Percentiles rank a stretch among this genome's conserved stretches.
Evolutionary conservation across 208 protist genomes (phyloP).

Genomic region (Zelonia costaricensis): DNA sequence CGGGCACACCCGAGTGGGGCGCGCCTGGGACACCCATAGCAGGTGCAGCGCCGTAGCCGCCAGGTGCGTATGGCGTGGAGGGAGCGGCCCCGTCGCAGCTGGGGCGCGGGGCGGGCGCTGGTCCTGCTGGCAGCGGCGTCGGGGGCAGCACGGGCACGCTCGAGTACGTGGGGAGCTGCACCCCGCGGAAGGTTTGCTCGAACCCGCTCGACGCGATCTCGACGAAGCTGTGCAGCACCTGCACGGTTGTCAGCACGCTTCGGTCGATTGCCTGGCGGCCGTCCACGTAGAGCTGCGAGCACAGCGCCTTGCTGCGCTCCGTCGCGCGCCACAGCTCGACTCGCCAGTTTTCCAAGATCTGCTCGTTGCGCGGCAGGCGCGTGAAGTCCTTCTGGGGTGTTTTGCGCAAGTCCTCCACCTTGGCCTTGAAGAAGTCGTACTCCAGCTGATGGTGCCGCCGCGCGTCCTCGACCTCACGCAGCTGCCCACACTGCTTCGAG

Average conservation of each 20-base stretch:
- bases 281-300: constrained; percentile 61
- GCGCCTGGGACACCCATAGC: neutral
- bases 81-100: neutral
- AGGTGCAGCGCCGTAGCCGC: neutral
- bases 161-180: constrained; percentile 50
- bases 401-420: constrained; percentile 61
- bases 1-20: neutral
- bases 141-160: constrained; percentile 48
- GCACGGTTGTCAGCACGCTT: constrained; percentile 55
- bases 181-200: constrained; percentile 50
- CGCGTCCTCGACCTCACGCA: constrained; percentile 54
- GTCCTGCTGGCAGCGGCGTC: constrained; percentile 46
- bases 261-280: constrained; percentile 62
- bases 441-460: constrained; percentile 67
- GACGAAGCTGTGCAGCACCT: constrained; percentile 59
- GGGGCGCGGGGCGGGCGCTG: constrained; percentile 1
- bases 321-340: constrained; percentile 74
- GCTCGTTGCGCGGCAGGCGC: constrained; percentile 78
- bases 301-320: constrained; percentile 58
- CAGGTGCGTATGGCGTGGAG: neutral
- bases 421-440: constrained; percentile 80
- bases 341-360: constrained; percentile 72
- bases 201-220: constrained; percentile 47
- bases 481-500: constrained; percentile 37
- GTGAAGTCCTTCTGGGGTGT: constrained; percentile 57